A percentile compares a stretch with the other conserved stretches of the same genome.
These are phyloP conservation scores for Coemansia guatemalensis DNA, from an alignment of 192 early-diverging fungal genomes.

Conservation along the genomic window DNA sequence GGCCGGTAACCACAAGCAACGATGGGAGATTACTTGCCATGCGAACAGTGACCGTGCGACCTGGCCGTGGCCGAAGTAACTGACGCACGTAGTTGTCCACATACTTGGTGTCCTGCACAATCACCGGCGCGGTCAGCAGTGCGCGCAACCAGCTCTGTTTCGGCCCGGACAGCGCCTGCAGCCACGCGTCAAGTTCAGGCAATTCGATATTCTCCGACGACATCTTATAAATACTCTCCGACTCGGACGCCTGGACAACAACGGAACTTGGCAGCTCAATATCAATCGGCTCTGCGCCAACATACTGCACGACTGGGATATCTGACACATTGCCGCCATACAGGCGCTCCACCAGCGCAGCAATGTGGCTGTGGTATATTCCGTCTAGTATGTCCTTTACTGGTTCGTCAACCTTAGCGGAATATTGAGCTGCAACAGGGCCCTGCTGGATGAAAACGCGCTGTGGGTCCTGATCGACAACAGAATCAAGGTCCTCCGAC, in stretches of 20 bases:
- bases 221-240: conserved; percentile 7
- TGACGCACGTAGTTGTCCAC: conserved; percentile 59
- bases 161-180: conserved; percentile 69
- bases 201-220: conserved; percentile 4
- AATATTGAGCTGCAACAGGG: conserved; percentile 75
- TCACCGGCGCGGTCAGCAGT: conserved; percentile 63
- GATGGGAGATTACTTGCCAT: neutral
- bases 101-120: conserved; percentile 68
- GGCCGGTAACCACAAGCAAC: neutral
- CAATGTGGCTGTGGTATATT: conserved; percentile 79
- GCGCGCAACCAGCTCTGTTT: conserved; percentile 81
- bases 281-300: conserved; percentile 38
- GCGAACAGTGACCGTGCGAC: conserved; percentile 29
- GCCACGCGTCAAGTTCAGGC: conserved; percentile 54
- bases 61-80: conserved; percentile 59
- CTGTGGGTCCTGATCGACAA: conserved; percentile 81
- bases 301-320: conserved; percentile 77
- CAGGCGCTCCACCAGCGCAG: conserved; percentile 67
- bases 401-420: conserved; percentile 77
- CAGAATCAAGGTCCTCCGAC: conserved; percentile 81
- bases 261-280: neutral
- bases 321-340: conserved; percentile 59
- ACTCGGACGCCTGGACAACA: neutral
- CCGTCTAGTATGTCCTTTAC: conserved; percentile 85
- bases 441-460: conserved; percentile 91